Evolutionary conservation across 371 early-diverging fungal species (phyloP).

Genomic region (Gilbertella persicaria): DNA sequence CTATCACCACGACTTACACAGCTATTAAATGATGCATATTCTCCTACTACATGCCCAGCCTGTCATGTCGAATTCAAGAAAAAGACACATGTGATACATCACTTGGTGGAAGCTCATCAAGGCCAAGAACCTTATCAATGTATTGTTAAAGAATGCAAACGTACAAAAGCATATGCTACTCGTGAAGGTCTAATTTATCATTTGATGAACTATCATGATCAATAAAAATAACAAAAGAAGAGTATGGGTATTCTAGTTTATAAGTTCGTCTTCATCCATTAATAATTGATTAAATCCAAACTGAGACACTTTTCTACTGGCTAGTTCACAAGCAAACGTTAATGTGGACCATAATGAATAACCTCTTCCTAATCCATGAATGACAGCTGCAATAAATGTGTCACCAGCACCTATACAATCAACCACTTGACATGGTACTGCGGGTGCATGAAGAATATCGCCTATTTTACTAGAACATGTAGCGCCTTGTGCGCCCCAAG

Average conservation of each 20-base stretch:
- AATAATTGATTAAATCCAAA: slow-evolving; percentile 53
- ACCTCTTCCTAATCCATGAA: slow-evolving; percentile 34
- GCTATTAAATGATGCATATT: slow-evolving; percentile 19
- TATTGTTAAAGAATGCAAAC: slow-evolving; percentile 25
- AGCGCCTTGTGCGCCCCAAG: slow-evolving; percentile 66
- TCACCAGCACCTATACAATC: slow-evolving; percentile 74
- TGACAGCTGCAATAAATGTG: slow-evolving; percentile 70
- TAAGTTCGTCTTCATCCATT: too few species aligned
- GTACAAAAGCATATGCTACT: slow-evolving; percentile 30
- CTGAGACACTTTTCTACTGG: slow-evolving; percentile 63
- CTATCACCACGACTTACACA: slow-evolving; percentile 14
- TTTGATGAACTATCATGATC: slow-evolving; percentile 27
- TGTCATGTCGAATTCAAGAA: slow-evolving; percentile 25
- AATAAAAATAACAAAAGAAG: background rate
- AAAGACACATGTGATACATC: slow-evolving; percentile 35
- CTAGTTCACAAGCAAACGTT: slow-evolving; percentile 57
- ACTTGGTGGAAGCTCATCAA: slow-evolving; percentile 28
- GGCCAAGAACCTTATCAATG: slow-evolving; percentile 35
- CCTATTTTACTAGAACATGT: slow-evolving; percentile 42
- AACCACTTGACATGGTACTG: slow-evolving; percentile 25
- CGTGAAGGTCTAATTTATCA: slow-evolving; percentile 37
- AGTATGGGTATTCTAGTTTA: background rate
- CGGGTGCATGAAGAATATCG: slow-evolving; percentile 15
- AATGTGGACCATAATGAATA: slow-evolving; percentile 26
- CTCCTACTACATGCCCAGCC: slow-evolving; percentile 23